Evolutionary conservation across 208 protist species (phyloP).

Genomic region (Acanthamoeba castellanii): DNA sequence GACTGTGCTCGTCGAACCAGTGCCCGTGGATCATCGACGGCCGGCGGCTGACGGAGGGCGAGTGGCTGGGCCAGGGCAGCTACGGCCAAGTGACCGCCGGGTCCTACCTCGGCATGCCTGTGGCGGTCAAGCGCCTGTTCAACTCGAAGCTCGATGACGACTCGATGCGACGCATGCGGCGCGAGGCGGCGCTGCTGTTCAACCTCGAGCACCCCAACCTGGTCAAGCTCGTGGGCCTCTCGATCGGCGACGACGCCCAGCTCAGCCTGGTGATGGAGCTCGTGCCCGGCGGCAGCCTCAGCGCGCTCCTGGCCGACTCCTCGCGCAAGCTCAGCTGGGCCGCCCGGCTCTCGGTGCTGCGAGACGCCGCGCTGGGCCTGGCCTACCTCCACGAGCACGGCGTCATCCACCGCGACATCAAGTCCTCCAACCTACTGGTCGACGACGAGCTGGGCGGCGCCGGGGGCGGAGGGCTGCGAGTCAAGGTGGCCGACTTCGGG

Average conservation of each 20-base stretch:
- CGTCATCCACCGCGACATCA: conserved; percentile 88
- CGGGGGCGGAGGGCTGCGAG: no score
- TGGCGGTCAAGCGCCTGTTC: not conserved
- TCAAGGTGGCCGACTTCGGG: conserved; percentile 85
- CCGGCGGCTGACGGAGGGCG: not conserved
- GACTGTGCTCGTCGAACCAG: not conserved
- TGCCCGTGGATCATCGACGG: conserved; percentile 25
- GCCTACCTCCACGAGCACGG: conserved; percentile 84
- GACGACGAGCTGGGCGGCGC: conserved; percentile 52
- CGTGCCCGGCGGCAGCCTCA: no score
- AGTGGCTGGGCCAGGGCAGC: not conserved
- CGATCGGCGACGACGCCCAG: no score
- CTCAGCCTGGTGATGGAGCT: no score
- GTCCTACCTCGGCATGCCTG: not conserved
- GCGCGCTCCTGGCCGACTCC: no score
- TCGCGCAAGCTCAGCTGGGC: no score
- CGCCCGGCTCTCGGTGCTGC: no score
- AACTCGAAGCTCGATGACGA: not conserved
- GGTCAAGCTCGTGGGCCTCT: not conserved
- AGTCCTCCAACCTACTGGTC: conserved; percentile 81
- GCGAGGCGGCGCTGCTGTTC: not conserved
- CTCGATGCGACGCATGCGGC: not conserved
- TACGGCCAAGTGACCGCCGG: not conserved
- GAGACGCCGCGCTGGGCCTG: conserved; percentile 31
- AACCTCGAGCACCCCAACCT: not conserved